Evolutionary conservation across 2,329 filamentous ascomycete species (phyloP), one percentile per base, ranked within the genome.

Genomic region (Epichloe scottii): DNA sequence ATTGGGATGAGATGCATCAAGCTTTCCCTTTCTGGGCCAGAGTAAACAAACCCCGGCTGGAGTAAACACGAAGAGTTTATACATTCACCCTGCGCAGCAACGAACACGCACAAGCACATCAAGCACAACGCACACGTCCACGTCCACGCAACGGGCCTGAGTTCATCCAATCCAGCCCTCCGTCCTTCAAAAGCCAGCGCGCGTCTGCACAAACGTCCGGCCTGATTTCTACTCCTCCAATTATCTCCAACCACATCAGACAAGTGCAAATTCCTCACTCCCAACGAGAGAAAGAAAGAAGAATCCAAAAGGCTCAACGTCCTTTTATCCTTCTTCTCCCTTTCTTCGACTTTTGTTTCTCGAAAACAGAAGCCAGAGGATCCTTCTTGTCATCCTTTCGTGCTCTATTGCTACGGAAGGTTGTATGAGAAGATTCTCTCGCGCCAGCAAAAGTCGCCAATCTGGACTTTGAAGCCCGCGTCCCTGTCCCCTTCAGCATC

Each of bases 391-490:
- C 77, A 76, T 81, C 79, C 79, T 82, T 81, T 82, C 78, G 78
- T 70, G 58, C 70, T 68, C 10, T 71, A 65, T 69, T 74, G 75
- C 69, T 70, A 81, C 81, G 79, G 61, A 68, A 71, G 69, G 68
- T 71, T 71, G 69, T 66, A 68, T 70, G 81, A 87, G 84, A 84
- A 52, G 77, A 78, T 81, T 72, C 70, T 76, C 73, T 72, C 68
- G 73, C 82, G 75, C 74, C 72, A 71, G 70, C 63, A 83, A 82
- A 86, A 84, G 83, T 85, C 85, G 88, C 77, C 88, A 96, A 89
- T 79, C 90, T 96, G 90, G 90, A 96, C 88, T 96, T 95, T 93
- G 90, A 95, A 87, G 89, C 90, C 77, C 87, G 89, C 76, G 87
- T 96, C 76, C 89, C 91, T 80, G 93, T 97, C 76, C 91, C 91